Conservation (phyloP, 352 stramenopile genomes). For the Pythium periplocum region DNA sequence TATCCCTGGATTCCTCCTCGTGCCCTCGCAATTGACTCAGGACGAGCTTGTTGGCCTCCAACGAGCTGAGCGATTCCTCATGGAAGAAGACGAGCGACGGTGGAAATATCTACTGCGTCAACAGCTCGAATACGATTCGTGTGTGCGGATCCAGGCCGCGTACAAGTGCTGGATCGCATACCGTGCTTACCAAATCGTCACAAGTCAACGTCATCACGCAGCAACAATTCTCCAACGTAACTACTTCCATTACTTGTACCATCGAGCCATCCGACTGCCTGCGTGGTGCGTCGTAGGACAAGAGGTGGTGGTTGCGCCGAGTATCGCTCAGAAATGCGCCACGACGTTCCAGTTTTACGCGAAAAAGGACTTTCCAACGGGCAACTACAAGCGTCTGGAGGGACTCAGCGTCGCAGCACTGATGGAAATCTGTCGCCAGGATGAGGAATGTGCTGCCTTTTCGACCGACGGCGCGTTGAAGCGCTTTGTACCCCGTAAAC, state of each 20-base stretch:
- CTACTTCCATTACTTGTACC: slow-evolving; percentile 71
- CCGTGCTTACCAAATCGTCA: slow-evolving; percentile 26
- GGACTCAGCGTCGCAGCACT: slow-evolving; percentile 28
- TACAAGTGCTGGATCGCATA: slow-evolving; percentile 29
- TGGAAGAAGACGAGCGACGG: slow-evolving; percentile 57
- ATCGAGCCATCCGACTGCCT: slow-evolving; percentile 45
- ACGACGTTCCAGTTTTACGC: slow-evolving; percentile 77
- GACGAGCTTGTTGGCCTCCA: slow-evolving; percentile 38
- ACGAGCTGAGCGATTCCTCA: slow-evolving; percentile 52
- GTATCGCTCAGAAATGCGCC: slow-evolving; percentile 50
- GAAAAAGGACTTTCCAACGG: slow-evolving; percentile 62
- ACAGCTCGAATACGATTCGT: slow-evolving; percentile 43
- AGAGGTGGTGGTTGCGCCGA: slow-evolving; percentile 61
- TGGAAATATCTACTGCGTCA: slow-evolving; percentile 44
- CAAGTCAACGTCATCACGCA: slow-evolving; percentile 23
- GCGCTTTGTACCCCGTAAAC: slow-evolving; percentile 63
- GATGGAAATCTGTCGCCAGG: slow-evolving; percentile 52
- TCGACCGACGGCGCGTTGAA: slow-evolving; percentile 70
- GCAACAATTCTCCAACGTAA: slow-evolving; percentile 59
- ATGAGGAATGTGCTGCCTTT: slow-evolving; percentile 71
- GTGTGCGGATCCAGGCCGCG: slow-evolving; percentile 32
- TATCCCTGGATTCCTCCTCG: slow-evolving; percentile 30
- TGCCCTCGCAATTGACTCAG: slow-evolving; percentile 15
- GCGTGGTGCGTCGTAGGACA: slow-evolving; percentile 55
- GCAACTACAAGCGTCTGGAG: slow-evolving; percentile 53